These are phyloP conservation scores for Collariella sp. DNA, from an alignment of 495 filamentous ascomycete genomes.

Conservation along the genomic window DNA sequence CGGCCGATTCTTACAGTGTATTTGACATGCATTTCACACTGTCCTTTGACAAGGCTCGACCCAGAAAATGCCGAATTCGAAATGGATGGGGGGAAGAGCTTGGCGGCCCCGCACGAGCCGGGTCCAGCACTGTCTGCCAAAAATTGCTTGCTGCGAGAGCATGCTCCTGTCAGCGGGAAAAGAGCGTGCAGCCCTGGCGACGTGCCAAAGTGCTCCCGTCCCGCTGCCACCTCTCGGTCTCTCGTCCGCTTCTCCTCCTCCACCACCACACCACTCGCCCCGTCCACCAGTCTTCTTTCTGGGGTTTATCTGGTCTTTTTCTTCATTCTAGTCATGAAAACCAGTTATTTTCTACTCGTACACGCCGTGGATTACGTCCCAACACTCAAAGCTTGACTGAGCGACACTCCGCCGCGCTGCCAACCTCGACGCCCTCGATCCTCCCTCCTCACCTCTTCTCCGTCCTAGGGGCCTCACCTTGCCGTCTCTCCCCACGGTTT, in stretches of 20 bases:
- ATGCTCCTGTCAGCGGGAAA: conserved; percentile 19
- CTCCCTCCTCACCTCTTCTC: neutral
- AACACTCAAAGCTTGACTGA: conserved; percentile 15
- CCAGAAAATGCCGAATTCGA: conserved; percentile 7
- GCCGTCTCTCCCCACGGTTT: neutral
- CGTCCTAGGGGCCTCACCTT: neutral
- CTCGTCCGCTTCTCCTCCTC: conserved; percentile 9
- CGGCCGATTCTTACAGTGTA: neutral
- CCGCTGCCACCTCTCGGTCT: conserved; percentile 1
- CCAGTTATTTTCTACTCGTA: conserved; percentile 3
- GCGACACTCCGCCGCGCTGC: conserved; percentile 4
- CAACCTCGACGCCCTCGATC: conserved; percentile 4
- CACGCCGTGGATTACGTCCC: conserved; percentile 14
- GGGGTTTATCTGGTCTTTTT: neutral
- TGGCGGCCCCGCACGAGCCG: conserved; percentile 14
- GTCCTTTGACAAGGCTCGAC: neutral
- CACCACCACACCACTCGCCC: conserved; percentile 15
- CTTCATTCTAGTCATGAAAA: conserved; percentile 19
- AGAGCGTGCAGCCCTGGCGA: conserved; percentile 3
- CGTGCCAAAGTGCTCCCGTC: conserved; percentile 14
- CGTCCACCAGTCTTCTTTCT: conserved; percentile 8
- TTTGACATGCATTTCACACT: neutral
- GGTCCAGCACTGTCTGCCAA: conserved; percentile 21
- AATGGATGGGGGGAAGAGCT: conserved; percentile 12
- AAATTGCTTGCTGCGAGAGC: conserved; percentile 23